These are phyloP conservation scores for Colletotrichum trifolii DNA, from an alignment of 2,329 filamentous ascomycete species.

Conservation along the genomic window DNA sequence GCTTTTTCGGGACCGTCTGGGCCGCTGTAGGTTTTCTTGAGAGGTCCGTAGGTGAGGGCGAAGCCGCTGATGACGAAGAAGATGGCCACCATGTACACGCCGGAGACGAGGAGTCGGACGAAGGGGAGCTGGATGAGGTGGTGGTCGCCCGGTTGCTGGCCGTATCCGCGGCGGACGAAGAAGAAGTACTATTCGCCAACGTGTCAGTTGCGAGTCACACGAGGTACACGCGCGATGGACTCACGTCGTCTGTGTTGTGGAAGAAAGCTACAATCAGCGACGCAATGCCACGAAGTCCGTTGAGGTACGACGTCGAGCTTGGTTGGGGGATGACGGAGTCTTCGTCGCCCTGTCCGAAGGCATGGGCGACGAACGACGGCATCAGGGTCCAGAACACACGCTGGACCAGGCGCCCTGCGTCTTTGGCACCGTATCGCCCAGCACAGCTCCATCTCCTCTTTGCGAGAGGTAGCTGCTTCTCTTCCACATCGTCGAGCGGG, in stretches of 20 bases:
- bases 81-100: conserved; percentile 45
- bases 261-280: conserved; percentile 66
- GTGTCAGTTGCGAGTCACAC: conserved; percentile 40
- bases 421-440: background rate
- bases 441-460: background rate
- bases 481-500: background rate
- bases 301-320: conserved; percentile 61
- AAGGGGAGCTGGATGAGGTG: conserved; percentile 40
- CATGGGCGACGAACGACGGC: conserved; percentile 19
- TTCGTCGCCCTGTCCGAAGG: background rate
- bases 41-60: conserved; percentile 46
- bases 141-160: conserved; percentile 12
- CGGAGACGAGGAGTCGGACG: conserved; percentile 44
- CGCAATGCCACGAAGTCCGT: conserved; percentile 67
- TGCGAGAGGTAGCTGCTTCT: background rate
- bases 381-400: conserved; percentile 1
- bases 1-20: conserved; percentile 28
- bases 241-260: conserved; percentile 52
- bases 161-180: conserved; percentile 18
- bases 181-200: background rate
- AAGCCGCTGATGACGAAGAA: conserved; percentile 53
- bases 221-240: conserved; percentile 27
- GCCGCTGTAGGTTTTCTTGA: conserved; percentile 39
- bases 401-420: background rate
- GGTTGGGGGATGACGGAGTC: background rate